These are phyloP conservation scores for Selenicereus undatus DNA, from an alignment of 148 eudicot species.

Conservation along the genomic window DNA sequence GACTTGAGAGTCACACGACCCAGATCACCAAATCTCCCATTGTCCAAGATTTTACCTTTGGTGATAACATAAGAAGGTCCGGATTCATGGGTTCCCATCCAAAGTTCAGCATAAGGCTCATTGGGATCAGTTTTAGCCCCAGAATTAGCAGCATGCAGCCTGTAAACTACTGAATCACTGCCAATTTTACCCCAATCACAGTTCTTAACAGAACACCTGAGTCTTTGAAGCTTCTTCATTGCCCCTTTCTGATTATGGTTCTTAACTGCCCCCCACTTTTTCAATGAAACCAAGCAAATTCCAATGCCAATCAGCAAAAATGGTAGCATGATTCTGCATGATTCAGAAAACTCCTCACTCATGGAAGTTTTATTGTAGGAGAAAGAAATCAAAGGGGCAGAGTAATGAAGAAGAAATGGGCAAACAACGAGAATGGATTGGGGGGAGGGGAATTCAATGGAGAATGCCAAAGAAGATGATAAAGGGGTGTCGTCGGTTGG, in stretches of 20 bases:
- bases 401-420: neutral
- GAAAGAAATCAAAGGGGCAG: neutral
- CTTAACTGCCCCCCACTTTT: constrained; percentile 2
- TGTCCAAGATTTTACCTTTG: constrained; percentile 11
- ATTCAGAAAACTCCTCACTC: constrained; percentile 18
- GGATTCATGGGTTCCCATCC: constrained; percentile 95
- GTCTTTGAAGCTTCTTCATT: constrained; percentile 42
- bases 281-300: constrained; percentile 29
- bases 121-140: constrained; percentile 38
- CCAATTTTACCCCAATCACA: constrained; percentile 86
- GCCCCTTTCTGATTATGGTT: neutral
- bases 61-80: constrained; percentile 62
- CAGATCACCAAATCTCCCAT: constrained; percentile 20
- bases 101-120: constrained; percentile 73
- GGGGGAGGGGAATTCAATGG: neutral
- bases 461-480: too few species aligned
- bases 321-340: constrained; percentile 22
- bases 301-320: constrained; percentile 27
- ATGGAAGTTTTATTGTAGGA: neutral
- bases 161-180: constrained; percentile 50
- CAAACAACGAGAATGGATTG: neutral
- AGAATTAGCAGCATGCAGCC: constrained; percentile 50
- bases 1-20: constrained; percentile 45
- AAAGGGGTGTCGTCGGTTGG: too few species aligned
- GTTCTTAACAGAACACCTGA: constrained; percentile 64